Base-by-base conservation (phyloP, 2,329 filamentous ascomycete species). In the Alternaria viburni region DNA sequence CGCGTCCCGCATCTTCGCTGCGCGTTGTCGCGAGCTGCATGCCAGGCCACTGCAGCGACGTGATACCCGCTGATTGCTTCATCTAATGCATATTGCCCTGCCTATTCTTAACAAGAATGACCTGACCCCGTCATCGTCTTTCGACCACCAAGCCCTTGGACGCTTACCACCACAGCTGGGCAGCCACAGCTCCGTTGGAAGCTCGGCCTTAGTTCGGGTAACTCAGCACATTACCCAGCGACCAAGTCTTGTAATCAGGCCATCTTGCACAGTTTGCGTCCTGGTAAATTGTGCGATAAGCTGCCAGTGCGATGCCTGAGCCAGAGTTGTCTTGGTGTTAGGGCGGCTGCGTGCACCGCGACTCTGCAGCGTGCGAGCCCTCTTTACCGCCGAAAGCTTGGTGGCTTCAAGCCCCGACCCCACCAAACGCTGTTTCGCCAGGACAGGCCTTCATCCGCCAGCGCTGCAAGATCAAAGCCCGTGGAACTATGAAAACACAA, bases 331-430 rank as follows among this genome's bases (percentile, higher is more conserved):
- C 47, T 47, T 58, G 25, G 41, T 59, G 41, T 12, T 66, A 64
- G 65, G 59, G 65, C 67, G 67, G 65, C 59, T 68, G 66, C 46
- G 43, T 30, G 51, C 49, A 52, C 50, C 32, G 43, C 30, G 55
- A 51, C n/a, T 51, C n/a, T 51, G 52, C 54, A 32, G 32, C 46
- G 43, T 43, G 63, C 47, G 47, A 30, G 47, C 54, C 55, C 36
- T 52, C 36, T 65, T 65, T 68, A 52, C 67, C 66, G 67, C 66
- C 57, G 45, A 57, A 51, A 46, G 25, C 25, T 44, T 54, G 44
- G 52, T 57, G 55, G 49, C 55, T 67, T 62, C 54, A 54, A 59
- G 52, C 59, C 52, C 54, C 57, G 26, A 30, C 44, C 57, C 58
- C 45, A 36, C 54, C 28, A 23, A 57, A 55, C 32, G 46, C 54